phyloP scores from a whole-genome alignment of 257 asterid genomes.

The Salvia hispanica region DNA sequence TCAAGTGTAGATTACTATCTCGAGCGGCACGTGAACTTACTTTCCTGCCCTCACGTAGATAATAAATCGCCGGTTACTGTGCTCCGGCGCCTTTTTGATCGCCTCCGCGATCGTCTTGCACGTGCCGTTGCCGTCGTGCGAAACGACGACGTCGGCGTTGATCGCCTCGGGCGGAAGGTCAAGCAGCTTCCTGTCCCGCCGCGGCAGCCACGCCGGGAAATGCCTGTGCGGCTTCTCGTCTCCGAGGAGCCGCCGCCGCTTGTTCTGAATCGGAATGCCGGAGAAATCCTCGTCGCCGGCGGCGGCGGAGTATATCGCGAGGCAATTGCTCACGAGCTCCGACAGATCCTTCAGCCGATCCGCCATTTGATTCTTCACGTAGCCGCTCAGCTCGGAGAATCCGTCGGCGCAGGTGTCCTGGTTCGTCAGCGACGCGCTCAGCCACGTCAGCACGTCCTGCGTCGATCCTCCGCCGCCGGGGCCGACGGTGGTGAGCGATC shows the following conservation, averaged over 20 bases:
- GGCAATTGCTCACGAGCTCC: slow-evolving; percentile 85
- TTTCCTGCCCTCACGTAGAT: slow-evolving; percentile 97
- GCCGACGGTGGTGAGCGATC: slow-evolving; percentile 56
- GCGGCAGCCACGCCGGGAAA: slow-evolving; percentile 74
- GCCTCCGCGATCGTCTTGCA: slow-evolving; percentile 81
- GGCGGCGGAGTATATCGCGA: slow-evolving; percentile 75
- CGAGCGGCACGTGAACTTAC: slow-evolving; percentile 55
- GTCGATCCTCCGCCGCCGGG: slow-evolving; percentile 42
- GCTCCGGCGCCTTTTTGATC: slow-evolving; percentile 82
- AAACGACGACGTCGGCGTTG: slow-evolving; percentile 69
- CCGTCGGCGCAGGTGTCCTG: slow-evolving; percentile 96
- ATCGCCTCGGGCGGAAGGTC: slow-evolving; percentile 50
- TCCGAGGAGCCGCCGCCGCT: slow-evolving; percentile 56
- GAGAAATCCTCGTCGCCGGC: slow-evolving; percentile 59
- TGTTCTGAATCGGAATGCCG: slow-evolving; percentile 77
- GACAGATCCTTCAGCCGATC: slow-evolving; percentile 65
- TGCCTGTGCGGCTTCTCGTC: slow-evolving; percentile 33
- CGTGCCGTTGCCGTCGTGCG: slow-evolving; percentile 81
- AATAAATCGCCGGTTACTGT: slow-evolving; percentile 58
- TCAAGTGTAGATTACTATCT: neutral
- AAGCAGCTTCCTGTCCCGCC: slow-evolving; percentile 63
- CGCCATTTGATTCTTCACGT: slow-evolving; percentile 57
- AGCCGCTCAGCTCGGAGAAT: slow-evolving; percentile 54
- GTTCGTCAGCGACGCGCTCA: slow-evolving; percentile 86
- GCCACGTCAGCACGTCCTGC: slow-evolving; percentile 89